Evolutionary conservation across 352 stramenopile species (phyloP).

Genomic region (Globisporangium uncinulatum): DNA sequence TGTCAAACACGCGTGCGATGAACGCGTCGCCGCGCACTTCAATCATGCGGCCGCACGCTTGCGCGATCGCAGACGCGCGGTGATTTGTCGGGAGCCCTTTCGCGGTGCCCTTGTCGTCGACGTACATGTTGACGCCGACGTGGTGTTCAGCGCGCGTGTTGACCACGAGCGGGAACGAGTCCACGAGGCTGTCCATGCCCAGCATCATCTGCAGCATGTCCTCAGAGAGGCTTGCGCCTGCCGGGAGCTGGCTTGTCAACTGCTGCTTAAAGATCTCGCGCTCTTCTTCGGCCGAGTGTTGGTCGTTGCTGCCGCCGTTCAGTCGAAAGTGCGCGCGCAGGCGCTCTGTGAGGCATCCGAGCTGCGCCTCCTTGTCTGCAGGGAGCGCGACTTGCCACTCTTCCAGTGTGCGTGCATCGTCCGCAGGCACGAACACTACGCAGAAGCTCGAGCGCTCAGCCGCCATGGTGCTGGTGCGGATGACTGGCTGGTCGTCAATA

Average conservation of each 20-base stretch:
- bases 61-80: conserved; percentile 72
- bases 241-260: conserved; percentile 62
- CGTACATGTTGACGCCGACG: conserved; percentile 86
- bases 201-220: conserved; percentile 86
- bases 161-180: conserved; percentile 82
- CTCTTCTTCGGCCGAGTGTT: conserved; percentile 39
- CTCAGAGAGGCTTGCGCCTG: conserved; percentile 51
- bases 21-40: conserved; percentile 86
- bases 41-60: conserved; percentile 76
- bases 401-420: conserved; percentile 48
- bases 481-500: background rate
- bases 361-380: conserved; percentile 69
- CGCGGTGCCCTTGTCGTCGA: conserved; percentile 87
- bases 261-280: conserved; percentile 81
- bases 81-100: conserved; percentile 77
- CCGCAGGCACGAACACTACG: conserved; percentile 63
- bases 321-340: conserved; percentile 76
- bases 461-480: conserved; percentile 30
- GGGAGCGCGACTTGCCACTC: conserved; percentile 70
- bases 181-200: conserved; percentile 84
- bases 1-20: conserved; percentile 84
- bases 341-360: conserved; percentile 78
- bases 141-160: conserved; percentile 68
- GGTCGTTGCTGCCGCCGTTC: conserved; percentile 18
- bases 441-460: conserved; percentile 62